phyloP scores from a whole-genome alignment of 805 yeast genomes.

The Barnettozyma californica region DNA sequence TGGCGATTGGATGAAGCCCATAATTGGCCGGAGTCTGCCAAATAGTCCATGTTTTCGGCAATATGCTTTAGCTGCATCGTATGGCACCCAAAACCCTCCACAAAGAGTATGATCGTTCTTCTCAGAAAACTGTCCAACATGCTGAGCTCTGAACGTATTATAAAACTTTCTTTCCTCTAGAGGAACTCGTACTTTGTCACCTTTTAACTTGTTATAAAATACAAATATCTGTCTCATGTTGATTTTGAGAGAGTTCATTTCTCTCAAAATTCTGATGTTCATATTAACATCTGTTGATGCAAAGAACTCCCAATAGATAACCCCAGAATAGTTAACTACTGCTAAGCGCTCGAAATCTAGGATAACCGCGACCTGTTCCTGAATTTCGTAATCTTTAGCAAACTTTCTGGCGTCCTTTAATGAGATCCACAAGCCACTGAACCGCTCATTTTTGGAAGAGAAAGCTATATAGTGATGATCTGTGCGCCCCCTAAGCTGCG shows the following conservation, averaged over 20 bases:
- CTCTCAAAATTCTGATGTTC: slow-evolving; percentile 24
- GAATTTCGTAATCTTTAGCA: slow-evolving; percentile 16
- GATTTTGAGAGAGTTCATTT: slow-evolving; percentile 10
- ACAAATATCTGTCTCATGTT: slow-evolving; percentile 24
- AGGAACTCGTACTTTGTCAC: slow-evolving; percentile 5
- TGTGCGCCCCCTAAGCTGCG: not conserved
- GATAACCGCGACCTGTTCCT: slow-evolving; percentile 16
- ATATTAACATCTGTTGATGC: slow-evolving; percentile 13
- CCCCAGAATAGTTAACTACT: slow-evolving; percentile 20
- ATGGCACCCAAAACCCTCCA: slow-evolving; percentile 27
- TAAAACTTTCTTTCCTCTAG: slow-evolving; percentile 16
- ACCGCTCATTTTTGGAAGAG: not conserved
- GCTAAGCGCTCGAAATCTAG: slow-evolving; percentile 24
- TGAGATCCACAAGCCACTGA: slow-evolving; percentile 22
- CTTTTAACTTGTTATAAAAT: slow-evolving; percentile 15
- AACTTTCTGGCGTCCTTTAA: slow-evolving; percentile 20
- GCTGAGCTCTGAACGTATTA: slow-evolving; percentile 4
- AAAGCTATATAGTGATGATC: not conserved
- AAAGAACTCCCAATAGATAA: slow-evolving; percentile 23
- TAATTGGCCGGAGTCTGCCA: slow-evolving; percentile 13
- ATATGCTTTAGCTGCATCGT: slow-evolving; percentile 13
- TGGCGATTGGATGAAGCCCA: slow-evolving; percentile 15
- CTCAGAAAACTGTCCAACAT: slow-evolving; percentile 4
- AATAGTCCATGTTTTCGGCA: slow-evolving; percentile 17
- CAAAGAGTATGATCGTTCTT: slow-evolving; percentile 23